Percentiles rank a stretch among this genome's conserved stretches.
Conservation (phyloP, 2,329 filamentous ascomycete genomes). For the Alternaria brassicicola region DNA sequence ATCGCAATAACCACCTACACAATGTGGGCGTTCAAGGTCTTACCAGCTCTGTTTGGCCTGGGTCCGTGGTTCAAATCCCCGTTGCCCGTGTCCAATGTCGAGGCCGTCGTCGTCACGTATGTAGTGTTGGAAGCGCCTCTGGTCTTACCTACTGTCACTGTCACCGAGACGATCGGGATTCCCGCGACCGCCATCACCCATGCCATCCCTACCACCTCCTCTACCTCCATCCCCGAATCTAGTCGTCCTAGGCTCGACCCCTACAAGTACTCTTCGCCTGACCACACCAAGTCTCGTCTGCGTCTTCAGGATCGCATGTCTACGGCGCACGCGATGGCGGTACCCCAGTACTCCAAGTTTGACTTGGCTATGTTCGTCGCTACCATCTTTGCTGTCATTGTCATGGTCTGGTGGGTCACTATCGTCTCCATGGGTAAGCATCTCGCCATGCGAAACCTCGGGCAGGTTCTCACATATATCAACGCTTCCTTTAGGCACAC, state of each 20-base stretch:
- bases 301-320: not conserved
- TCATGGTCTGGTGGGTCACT: not conserved
- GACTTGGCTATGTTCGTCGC: not conserved
- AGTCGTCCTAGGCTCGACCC: not conserved
- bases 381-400: not conserved
- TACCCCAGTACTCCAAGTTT: not conserved
- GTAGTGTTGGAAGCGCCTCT: not conserved
- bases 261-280: not conserved
- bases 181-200: conserved; percentile 6
- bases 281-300: not conserved
- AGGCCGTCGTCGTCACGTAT: not conserved
- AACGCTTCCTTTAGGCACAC: not conserved
- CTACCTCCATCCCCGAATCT: not conserved
- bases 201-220: not conserved
- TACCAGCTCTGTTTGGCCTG: conserved; percentile 2
- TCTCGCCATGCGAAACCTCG: not conserved
- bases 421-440: not conserved
- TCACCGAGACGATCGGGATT: conserved; percentile 9
- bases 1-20: not conserved
- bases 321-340: not conserved
- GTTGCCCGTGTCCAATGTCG: not conserved
- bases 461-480: not conserved
- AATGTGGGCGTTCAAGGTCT: conserved; percentile 3
- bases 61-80: not conserved
- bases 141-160: conserved; percentile 7